phyloP scores from a whole-genome alignment of 148 eudicot genomes.

The Fagopyrum esculentum region DNA sequence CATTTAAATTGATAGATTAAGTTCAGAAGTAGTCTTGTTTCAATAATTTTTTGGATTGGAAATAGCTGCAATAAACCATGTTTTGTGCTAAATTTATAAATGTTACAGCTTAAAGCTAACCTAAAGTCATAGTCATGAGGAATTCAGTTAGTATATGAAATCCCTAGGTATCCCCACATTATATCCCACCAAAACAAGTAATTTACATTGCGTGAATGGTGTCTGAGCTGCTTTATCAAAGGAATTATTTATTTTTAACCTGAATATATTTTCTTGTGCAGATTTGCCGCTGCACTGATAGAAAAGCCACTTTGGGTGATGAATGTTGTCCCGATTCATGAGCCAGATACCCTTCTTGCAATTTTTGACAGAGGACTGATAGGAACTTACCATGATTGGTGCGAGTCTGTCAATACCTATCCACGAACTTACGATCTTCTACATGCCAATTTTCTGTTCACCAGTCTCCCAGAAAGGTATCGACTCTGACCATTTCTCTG shows the following conservation, averaged over 20 bases:
- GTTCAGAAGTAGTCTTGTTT: neutral
- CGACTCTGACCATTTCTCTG: neutral
- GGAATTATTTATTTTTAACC: neutral
- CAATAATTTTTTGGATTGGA: neutral
- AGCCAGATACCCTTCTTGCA: slow-evolving; percentile 62
- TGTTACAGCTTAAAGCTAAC: no score
- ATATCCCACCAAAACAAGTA: no score
- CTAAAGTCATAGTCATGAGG: no score
- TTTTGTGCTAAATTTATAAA: neutral
- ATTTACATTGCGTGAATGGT: neutral
- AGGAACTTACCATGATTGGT: slow-evolving; percentile 94
- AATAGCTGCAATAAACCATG: neutral
- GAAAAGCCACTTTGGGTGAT: slow-evolving; percentile 80
- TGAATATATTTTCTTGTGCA: slow-evolving; percentile 19
- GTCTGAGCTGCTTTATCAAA: neutral
- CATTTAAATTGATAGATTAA: neutral
- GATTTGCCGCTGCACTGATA: slow-evolving; percentile 81
- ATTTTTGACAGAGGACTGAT: slow-evolving; percentile 90
- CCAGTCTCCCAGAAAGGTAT: slow-evolving; percentile 66
- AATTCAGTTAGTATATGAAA: no score
- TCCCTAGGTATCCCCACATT: no score
- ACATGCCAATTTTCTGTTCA: slow-evolving; percentile 75
- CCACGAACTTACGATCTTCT: slow-evolving; percentile 87
- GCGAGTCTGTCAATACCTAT: slow-evolving; percentile 91
- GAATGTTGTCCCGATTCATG: slow-evolving; percentile 82